These are phyloP conservation scores for Russula ochroleuca DNA, from an alignment of 768 basidiomycete species.

Conservation along the genomic window DNA sequence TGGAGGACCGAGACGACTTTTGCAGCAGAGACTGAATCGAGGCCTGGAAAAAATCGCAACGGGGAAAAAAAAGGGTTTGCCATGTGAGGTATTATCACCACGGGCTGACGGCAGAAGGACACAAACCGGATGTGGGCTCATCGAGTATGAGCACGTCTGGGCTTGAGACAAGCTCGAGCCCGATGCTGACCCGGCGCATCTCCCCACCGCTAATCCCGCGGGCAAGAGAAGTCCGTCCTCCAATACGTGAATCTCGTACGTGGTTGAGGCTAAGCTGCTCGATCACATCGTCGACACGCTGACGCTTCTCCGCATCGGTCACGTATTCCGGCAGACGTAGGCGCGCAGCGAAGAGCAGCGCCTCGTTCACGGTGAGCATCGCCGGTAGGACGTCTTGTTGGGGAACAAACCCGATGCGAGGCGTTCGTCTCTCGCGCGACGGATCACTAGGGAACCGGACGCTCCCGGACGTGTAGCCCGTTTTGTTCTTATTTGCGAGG, in stretches of 20 bases:
- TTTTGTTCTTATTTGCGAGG: constrained; percentile 78
- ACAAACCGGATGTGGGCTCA: constrained; percentile 55
- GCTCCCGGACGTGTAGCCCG: constrained; percentile 59
- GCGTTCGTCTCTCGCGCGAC: constrained; percentile 32
- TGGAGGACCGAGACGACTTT: constrained; percentile 43
- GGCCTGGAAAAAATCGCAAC: constrained; percentile 40
- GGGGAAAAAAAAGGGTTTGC: constrained; percentile 13
- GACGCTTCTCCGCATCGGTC: constrained; percentile 53
- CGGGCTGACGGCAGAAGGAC: constrained; percentile 39
- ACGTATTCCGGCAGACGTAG: constrained; percentile 77
- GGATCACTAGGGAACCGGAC: constrained; percentile 50
- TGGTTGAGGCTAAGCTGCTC: constrained; percentile 71
- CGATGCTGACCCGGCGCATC: constrained; percentile 58
- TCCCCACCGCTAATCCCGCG: constrained; percentile 65
- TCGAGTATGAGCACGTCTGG: constrained; percentile 61
- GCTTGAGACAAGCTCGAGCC: constrained; percentile 54
- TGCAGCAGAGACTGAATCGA: constrained; percentile 32
- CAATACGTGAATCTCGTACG: constrained; percentile 68
- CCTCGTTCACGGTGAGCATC: constrained; percentile 51
- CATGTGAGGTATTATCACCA: not conserved
- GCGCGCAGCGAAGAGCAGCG: constrained; percentile 77
- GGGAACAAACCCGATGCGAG: constrained; percentile 80
- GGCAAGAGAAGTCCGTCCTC: constrained; percentile 58
- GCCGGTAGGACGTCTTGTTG: constrained; percentile 82
- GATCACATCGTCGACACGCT: constrained; percentile 66